Evolutionary conservation across 495 filamentous ascomycete species (phyloP), one percentile per base, ranked within the genome.

Genomic region (Penicillium odoratum): DNA sequence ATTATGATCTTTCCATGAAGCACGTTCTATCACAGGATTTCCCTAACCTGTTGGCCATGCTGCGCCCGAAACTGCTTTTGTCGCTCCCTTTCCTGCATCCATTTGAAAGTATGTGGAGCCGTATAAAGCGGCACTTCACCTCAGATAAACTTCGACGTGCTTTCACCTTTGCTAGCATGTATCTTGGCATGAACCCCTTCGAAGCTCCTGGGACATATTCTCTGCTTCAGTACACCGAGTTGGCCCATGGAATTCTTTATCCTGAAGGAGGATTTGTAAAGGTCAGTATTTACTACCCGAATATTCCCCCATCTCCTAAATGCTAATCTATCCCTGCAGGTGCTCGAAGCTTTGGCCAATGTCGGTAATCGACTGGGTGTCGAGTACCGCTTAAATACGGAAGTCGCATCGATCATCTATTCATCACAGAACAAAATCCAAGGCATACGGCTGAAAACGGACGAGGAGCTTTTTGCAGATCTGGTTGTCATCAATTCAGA

Each of bases 121-220:
- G 86, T 18, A 79, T 84, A 16, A 67, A 77, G 15, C 78, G 73
- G 51, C 89, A 88, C 63, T 89, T 89, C 66, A 80, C 75, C 71
- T 85, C 84, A 1, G 86, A 89, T 62, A 73, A 86, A 55, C 64
- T 89, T 65, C 72, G 85, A 46, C 69, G 87, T 13, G 85, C 84
- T 0, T 88, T 89, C 61, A 89, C 86, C 9, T 90, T 90, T 67
- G 85, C 83, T 30, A 88, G 83, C 57, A 90, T 90, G 87, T 90
- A 90, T 62, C 85, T 90, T 78, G 87, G 87, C 1, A 90, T 90
- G 87, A 81, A 74, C 57, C 87, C 87, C 2, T 90, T 85, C 68
- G 84, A 88, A 55, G 87, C 87, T 0, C 87, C 87, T 6, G 85
- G 83, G 2, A 90, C 87, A 21, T 90, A 89, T 72, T 84, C 79